These are phyloP conservation scores for Auriculariales sp. DNA, from an alignment of 768 basidiomycete species.

Conservation along the genomic window DNA sequence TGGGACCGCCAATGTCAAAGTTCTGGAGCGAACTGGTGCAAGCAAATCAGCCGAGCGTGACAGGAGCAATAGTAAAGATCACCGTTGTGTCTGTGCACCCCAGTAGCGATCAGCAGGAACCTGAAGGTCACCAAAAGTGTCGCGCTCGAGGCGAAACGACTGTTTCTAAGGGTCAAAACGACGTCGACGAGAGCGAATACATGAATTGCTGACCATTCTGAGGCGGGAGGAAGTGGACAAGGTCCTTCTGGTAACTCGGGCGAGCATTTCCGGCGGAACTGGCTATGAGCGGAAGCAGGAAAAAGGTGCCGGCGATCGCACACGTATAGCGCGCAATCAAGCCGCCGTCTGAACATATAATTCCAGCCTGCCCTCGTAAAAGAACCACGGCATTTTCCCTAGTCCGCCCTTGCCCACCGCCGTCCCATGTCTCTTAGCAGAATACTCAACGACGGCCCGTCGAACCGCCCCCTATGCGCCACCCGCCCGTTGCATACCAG, in stretches of 20 bases:
- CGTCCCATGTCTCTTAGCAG: slow-evolving; percentile 61
- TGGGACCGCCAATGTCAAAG: slow-evolving; percentile 93
- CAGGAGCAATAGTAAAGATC: slow-evolving; percentile 7
- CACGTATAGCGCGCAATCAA: no score
- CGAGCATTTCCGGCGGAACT: not conserved
- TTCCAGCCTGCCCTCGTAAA: no score
- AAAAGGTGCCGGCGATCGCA: no score
- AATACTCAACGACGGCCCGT: slow-evolving; percentile 65
- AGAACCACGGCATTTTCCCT: no score
- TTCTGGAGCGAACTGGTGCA: slow-evolving; percentile 72
- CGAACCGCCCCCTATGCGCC: slow-evolving; percentile 16
- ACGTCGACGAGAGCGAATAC: not conserved
- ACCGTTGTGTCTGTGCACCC: slow-evolving; percentile 98
- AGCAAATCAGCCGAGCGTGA: not conserved
- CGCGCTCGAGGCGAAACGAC: slow-evolving; percentile 61
- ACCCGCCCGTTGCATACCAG: slow-evolving; percentile 25
- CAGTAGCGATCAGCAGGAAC: slow-evolving; percentile 85
- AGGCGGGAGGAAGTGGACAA: slow-evolving; percentile 4
- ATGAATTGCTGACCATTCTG: slow-evolving; percentile 2
- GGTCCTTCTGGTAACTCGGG: slow-evolving; percentile 4
- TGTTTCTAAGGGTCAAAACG: not conserved
- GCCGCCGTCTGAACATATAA: no score
- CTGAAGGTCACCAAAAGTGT: slow-evolving; percentile 90
- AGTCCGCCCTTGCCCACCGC: not conserved
- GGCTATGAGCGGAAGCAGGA: no score